A percentile compares a stretch with the other conserved stretches of the same genome.
Conservation (phyloP, 2,329 filamentous ascomycete species). For the Simplicillium aogashimaense region DNA sequence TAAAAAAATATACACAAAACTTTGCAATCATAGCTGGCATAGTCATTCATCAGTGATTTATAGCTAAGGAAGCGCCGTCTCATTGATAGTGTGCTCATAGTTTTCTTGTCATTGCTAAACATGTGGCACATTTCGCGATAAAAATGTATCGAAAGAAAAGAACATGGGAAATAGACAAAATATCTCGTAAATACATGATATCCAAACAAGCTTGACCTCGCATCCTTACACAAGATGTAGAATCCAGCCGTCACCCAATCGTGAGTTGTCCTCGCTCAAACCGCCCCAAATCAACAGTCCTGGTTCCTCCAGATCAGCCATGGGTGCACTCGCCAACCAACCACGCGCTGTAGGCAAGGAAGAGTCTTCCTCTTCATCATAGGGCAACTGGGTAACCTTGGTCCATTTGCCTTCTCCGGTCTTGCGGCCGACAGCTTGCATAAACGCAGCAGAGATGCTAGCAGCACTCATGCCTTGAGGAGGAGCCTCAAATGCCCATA, state of each 20-base stretch:
- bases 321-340: conserved; percentile 45
- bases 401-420: conserved; percentile 52
- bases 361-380: conserved; percentile 41
- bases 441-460: conserved; percentile 44
- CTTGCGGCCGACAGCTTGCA: conserved; percentile 39
- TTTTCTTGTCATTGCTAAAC: no score
- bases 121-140: not conserved
- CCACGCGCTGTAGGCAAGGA: conserved; percentile 42
- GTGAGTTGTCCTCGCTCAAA: conserved; percentile 36
- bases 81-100: no score
- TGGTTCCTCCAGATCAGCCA: conserved; percentile 50
- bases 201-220: no score
- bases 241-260: conserved; percentile 55
- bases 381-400: conserved; percentile 32
- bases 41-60: no score
- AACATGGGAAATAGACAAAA: conserved; percentile 1
- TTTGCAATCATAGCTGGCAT: no score
- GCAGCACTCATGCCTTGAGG: conserved; percentile 43
- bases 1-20: not conserved
- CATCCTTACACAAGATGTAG: conserved; percentile 35
- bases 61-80: no score
- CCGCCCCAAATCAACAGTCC: conserved; percentile 54
- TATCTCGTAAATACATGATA: not conserved
- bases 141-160: not conserved
- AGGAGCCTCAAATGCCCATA: conserved; percentile 56